A percentile compares a stretch with the other conserved stretches of the same genome.
These are phyloP conservation scores for Penicillium cosmopolitanum DNA, from an alignment of 495 filamentous ascomycete genomes.

Conservation along the genomic window DNA sequence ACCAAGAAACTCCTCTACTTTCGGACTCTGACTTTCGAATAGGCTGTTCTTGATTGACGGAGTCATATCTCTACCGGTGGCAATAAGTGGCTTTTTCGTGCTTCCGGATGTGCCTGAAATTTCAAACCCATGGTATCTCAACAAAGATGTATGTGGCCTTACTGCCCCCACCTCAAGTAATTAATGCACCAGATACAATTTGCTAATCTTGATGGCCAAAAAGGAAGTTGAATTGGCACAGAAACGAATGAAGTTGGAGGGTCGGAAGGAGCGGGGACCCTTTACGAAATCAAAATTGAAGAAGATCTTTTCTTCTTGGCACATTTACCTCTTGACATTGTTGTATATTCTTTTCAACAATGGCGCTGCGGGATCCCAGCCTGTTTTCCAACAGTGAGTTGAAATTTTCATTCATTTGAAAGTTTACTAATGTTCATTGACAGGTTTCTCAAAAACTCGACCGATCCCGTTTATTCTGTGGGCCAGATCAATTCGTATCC, in stretches of 20 bases:
- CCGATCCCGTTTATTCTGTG: conserved; percentile 42
- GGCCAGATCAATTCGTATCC: conserved; percentile 50
- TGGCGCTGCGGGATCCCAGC: conserved; percentile 34
- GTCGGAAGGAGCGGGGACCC: conserved; percentile 46
- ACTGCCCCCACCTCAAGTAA: not conserved
- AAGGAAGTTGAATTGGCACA: conserved; percentile 50
- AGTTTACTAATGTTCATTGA: not conserved
- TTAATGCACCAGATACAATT: not conserved
- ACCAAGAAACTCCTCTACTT: not conserved
- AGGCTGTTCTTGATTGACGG: conserved; percentile 51
- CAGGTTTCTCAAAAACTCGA: conserved; percentile 44
- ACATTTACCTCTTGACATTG: conserved; percentile 50
- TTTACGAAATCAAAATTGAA: conserved; percentile 51
- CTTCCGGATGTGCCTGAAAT: conserved; percentile 65
- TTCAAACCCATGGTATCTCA: conserved; percentile 56
- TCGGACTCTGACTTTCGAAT: not conserved
- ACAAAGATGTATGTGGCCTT: conserved; percentile 31
- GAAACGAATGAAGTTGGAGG: conserved; percentile 52
- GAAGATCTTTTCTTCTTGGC: conserved; percentile 59
- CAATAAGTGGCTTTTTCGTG: conserved; percentile 59
- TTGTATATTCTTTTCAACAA: conserved; percentile 52
- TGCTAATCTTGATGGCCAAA: conserved; percentile 1
- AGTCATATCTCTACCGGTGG: conserved; percentile 50
- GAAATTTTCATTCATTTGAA: not conserved
- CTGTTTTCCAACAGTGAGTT: conserved; percentile 44